Conservation (phyloP, 78 protist genomes). For the Dictyostelium intermedium region DNA sequence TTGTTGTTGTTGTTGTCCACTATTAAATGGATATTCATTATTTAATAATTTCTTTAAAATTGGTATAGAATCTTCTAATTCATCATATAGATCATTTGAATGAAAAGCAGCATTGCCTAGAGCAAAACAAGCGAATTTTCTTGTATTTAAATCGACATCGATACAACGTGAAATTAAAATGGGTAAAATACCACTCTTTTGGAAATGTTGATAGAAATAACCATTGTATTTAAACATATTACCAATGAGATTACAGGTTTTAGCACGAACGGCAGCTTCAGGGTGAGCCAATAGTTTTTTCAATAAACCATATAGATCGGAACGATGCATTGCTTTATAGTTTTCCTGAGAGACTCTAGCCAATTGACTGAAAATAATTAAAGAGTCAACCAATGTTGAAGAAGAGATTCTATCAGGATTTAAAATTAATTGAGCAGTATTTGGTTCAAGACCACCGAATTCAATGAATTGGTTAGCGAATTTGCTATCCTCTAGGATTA, state of each 20-base stretch:
- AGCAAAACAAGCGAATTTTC: slow-evolving; percentile 95
- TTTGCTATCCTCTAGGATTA: slow-evolving; percentile 16
- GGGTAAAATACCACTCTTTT: slow-evolving; percentile 36
- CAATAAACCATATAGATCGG: slow-evolving; percentile 35
- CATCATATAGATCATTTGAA: slow-evolving; percentile 49
- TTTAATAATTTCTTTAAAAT: not conserved
- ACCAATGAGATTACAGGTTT: slow-evolving; percentile 92
- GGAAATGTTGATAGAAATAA: slow-evolving; percentile 79
- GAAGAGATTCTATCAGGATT: not conserved
- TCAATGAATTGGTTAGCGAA: slow-evolving; percentile 21
- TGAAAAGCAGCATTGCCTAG: slow-evolving; percentile 95
- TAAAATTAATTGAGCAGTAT: not conserved
- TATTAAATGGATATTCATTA: slow-evolving; percentile 26
- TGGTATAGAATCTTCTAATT: slow-evolving; percentile 17
- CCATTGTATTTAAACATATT: slow-evolving; percentile 88
- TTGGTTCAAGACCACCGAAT: slow-evolving; percentile 47
- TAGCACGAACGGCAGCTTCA: slow-evolving; percentile 82
- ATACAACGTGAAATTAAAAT: slow-evolving; percentile 35
- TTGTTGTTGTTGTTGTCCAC: not conserved
- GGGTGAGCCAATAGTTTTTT: slow-evolving; percentile 38
- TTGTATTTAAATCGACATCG: slow-evolving; percentile 69
- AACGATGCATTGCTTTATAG: slow-evolving; percentile 39
- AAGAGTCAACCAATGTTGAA: slow-evolving; percentile 30
- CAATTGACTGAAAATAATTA: slow-evolving; percentile 84
- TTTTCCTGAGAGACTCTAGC: slow-evolving; percentile 75